A percentile compares a stretch with the other conserved stretches of the same genome.
Evolutionary conservation across 495 filamentous ascomycete species (phyloP).

Genomic region (Bombardia bombarda): DNA sequence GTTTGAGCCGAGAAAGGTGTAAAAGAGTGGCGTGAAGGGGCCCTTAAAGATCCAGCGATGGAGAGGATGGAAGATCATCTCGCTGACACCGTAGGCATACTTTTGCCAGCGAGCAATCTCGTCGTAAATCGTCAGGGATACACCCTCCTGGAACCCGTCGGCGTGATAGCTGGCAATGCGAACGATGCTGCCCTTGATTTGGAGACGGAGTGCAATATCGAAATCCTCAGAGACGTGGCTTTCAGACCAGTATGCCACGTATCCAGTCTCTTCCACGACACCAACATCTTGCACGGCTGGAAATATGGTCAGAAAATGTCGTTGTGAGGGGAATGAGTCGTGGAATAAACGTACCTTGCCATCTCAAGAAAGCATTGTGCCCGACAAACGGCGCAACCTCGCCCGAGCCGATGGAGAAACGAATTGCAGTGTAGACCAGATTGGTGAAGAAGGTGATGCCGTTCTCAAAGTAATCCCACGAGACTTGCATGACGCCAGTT

Average conservation of each 20-base stretch:
- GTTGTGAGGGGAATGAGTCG: not conserved
- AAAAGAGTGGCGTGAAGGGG: constrained; percentile 64
- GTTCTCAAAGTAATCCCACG: constrained; percentile 62
- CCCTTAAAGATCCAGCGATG: constrained; percentile 50
- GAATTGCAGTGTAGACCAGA: constrained; percentile 65
- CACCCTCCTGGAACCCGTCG: constrained; percentile 69
- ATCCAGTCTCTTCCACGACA: constrained; percentile 51
- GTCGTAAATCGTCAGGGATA: constrained; percentile 73
- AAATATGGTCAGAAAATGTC: not conserved
- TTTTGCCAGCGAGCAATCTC: constrained; percentile 74
- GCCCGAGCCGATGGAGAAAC: constrained; percentile 63
- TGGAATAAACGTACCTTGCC: constrained; percentile 33
- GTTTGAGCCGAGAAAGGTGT: constrained; percentile 51
- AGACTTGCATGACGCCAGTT: constrained; percentile 54
- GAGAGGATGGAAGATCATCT: constrained; percentile 65
- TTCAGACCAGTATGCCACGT: constrained; percentile 72
- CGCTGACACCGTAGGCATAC: constrained; percentile 72
- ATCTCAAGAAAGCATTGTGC: constrained; percentile 68
- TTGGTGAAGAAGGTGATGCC: constrained; percentile 75
- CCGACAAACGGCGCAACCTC: constrained; percentile 67
- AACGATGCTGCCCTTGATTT: constrained; percentile 57
- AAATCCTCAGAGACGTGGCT: constrained; percentile 72
- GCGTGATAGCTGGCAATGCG: constrained; percentile 59
- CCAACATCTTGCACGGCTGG: constrained; percentile 60
- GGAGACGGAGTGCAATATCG: constrained; percentile 69